Evolutionary conservation across 805 yeast species (phyloP).

Genomic region (Myxozyma nipponensis): DNA sequence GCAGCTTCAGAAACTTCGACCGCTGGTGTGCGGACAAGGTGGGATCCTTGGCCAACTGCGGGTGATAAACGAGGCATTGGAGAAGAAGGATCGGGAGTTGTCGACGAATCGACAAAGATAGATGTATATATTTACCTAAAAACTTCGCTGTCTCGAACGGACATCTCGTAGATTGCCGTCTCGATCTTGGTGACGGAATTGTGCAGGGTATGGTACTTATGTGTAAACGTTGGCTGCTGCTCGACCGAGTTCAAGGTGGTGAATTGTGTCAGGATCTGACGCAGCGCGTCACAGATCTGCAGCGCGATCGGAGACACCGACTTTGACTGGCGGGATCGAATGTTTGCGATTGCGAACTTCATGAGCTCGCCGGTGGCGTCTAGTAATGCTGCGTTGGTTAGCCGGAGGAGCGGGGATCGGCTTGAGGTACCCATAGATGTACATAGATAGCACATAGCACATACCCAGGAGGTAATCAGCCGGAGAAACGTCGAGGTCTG

Average conservation of each 20-base stretch:
- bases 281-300: conserved; percentile 18
- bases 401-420: no score
- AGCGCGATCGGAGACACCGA: conserved; percentile 12
- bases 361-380: conserved; percentile 45
- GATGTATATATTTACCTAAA: background rate
- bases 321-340: conserved; percentile 4
- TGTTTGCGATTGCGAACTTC: conserved; percentile 40
- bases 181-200: conserved; percentile 30
- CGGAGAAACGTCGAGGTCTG: conserved; percentile 18
- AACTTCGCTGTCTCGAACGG: conserved; percentile 14
- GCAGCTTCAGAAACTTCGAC: conserved; percentile 14
- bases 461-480: conserved; percentile 42
- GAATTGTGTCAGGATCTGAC: conserved; percentile 17
- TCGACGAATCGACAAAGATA: background rate
- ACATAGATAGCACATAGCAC: no score
- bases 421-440: no score
- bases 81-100: background rate
- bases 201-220: conserved; percentile 23
- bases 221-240: conserved; percentile 15
- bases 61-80: conserved; percentile 14
- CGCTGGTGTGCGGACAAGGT: conserved; percentile 15
- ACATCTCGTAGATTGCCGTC: conserved; percentile 23
- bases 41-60: conserved; percentile 18
- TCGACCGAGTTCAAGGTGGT: background rate
- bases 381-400: conserved; percentile 35